Evolutionary conservation across 1,284 basidiomycete genomes (phyloP), one percentile per base, ranked within the genome.

Genomic region (Hemileia vastatrix): DNA sequence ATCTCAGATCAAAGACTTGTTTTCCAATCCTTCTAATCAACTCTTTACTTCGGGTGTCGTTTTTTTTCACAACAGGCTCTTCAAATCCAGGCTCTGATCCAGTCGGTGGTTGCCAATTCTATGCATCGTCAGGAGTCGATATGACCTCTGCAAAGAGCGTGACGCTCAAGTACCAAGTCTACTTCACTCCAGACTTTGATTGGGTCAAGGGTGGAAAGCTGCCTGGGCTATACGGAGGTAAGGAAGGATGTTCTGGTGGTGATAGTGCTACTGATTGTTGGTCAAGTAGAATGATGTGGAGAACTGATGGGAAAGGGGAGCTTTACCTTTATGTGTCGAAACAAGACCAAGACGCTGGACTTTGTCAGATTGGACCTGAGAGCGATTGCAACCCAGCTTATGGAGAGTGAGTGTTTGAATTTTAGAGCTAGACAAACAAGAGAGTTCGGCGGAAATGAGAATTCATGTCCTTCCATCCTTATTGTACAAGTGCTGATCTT

Each of bases 321-420:
- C 75, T 88, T 27, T 89, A 89, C 70, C 77, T 88, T 61, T 71
- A 71, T 44, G 50, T 67, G 1, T 67, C 68, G 1, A 65, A 71
- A 50, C 47, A 54, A 9, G 57, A 54, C 40, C 66, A 69, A 43
- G 66, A 67, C 19, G 33, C 47, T 0, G 55, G 49, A 1, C 1
- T 70, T 6, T 51, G 67, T 23, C 3, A 45, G 0, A 65, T 68
- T 1, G 62, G 62, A 3, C 68, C 69, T 5, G 53, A 66, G 6
- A 55, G 44, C 27, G 64, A 64, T 21, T 58, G 68, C 23, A 66
- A 70, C 51, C 18, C 45, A 4, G 63, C 67, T 15, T 68, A 69
- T 43, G 69, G 68, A 24, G 40, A n/a, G n/a, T n/a, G n/a, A n/a
- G n/a, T n/a, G n/a, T n/a, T n/a, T n/a, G n/a, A n/a, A n/a, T n/a